Evolutionary conservation across 1,284 basidiomycete species (phyloP), one percentile per base, ranked within the genome.

Genomic region (Psilocybe mexicana): DNA sequence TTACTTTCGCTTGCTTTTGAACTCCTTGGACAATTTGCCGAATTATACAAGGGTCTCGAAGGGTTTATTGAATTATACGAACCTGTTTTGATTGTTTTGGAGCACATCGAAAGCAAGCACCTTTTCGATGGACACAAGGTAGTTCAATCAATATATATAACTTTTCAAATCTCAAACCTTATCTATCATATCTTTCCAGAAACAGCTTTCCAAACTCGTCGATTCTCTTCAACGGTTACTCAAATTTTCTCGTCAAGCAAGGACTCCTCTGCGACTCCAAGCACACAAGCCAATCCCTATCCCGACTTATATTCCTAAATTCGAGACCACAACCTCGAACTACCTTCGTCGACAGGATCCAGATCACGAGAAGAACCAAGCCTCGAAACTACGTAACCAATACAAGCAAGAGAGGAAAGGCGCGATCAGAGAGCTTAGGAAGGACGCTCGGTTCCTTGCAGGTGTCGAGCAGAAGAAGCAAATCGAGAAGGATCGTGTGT

Each of bases 331-430:
- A 42, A 90, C 87, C 45, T 93, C 93, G 18, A 92, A 87, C 43
- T 92, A 91, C 70, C 80, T 92, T 58, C 90, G 89, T 55, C 79
- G 81, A 57, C 92, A 92, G 69, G 96, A 99, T 74, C 96, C 97
- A 2, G 96, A 99, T 72, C 86, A 86, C 57, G 94, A 97, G 69
- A 88, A 93, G 45, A 95, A 94, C 65, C 92, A 93, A 63, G 84
- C 86, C 0, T 76, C 88, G 61, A 99, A 99, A 75, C 76, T 99
- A 66, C 90, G 91, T 51, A 84, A 87, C 38, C 86, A 96, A 72
- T 90, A 94, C 79, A 97, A 97, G 77, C 91, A 98, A 77, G 97
- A 99, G 78, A 83, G 85, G 71, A 99, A 98, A 80, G 96, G 97
- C 35, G 97, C 97, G 1, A 94, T 99, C 61, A 83, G 96, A 55